Conservation (phyloP, 2,329 filamentous ascomycete genomes). For the Colletotrichum tropicicola region DNA sequence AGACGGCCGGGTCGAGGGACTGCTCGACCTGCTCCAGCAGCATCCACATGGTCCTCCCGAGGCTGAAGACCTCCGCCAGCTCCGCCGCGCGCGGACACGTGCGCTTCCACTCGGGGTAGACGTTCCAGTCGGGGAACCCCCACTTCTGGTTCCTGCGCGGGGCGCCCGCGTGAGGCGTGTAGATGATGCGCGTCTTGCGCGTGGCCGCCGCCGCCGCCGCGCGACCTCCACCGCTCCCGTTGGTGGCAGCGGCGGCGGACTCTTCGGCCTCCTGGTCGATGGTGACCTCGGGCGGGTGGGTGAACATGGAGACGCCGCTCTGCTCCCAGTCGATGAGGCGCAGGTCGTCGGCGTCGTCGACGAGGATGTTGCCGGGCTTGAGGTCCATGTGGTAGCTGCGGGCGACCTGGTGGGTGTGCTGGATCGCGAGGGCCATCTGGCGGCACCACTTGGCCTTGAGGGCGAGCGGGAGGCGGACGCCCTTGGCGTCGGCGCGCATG, state of each 20-base stretch:
- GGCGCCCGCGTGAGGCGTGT: conserved; percentile 25
- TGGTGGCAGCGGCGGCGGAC: too few relatives aligned
- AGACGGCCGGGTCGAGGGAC: conserved; percentile 9
- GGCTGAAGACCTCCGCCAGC: conserved; percentile 33
- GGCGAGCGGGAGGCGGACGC: conserved; percentile 17
- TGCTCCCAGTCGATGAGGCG: conserved; percentile 39
- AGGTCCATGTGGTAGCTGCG: conserved; percentile 40
- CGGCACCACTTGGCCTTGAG: conserved; percentile 35
- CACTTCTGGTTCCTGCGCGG: conserved; percentile 28
- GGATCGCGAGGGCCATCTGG: conserved; percentile 34
- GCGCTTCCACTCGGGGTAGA: conserved; percentile 30
- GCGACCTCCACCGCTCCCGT: too few relatives aligned
- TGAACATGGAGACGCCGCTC: conserved; percentile 34
- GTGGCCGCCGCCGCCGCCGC: too few relatives aligned
- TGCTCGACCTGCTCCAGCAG: conserved; percentile 31
- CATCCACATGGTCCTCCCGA: conserved; percentile 34
- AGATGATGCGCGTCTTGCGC: conserved; percentile 22
- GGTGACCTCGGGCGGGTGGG: conserved; percentile 30
- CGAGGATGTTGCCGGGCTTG: conserved; percentile 40
- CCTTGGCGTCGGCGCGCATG: conserved; percentile 19
- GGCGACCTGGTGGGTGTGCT: conserved; percentile 33
- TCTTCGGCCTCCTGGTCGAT: conserved; percentile 29
- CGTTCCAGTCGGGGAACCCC: conserved; percentile 32
- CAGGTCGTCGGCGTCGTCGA: conserved; percentile 30
- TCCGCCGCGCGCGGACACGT: conserved; percentile 31